These are phyloP conservation scores for Torrubiellomyces zombiae DNA, from an alignment of 2,329 filamentous ascomycete genomes.

Conservation along the genomic window DNA sequence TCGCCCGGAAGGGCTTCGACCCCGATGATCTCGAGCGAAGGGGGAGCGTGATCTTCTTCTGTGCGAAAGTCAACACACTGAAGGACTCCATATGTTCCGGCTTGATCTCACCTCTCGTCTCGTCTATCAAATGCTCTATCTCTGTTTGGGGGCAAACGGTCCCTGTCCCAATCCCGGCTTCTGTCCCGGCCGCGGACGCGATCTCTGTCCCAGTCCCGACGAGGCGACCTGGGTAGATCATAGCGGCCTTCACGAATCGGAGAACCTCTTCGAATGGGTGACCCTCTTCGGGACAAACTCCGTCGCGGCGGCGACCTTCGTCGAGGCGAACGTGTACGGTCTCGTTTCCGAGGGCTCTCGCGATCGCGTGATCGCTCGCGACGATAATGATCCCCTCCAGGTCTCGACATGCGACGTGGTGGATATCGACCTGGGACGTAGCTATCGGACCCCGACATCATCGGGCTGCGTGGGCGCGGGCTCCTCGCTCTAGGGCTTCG, in stretches of 20 bases:
- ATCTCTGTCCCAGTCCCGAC: slow-evolving; percentile 18
- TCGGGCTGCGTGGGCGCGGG: slow-evolving; percentile 19
- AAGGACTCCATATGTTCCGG: background rate
- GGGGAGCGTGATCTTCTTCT: slow-evolving; percentile 40
- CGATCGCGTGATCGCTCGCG: slow-evolving; percentile 24
- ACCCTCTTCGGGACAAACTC: slow-evolving; percentile 19
- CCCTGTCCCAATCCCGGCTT: slow-evolving; percentile 14
- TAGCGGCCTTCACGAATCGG: slow-evolving; percentile 19
- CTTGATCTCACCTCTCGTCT: slow-evolving; percentile 20
- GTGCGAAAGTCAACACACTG: slow-evolving; percentile 7
- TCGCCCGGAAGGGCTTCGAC: slow-evolving; percentile 14
- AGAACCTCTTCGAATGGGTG: slow-evolving; percentile 18
- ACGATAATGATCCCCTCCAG: slow-evolving; percentile 23
- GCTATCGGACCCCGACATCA: slow-evolving; percentile 24
- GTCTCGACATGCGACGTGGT: slow-evolving; percentile 24
- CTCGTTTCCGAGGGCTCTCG: slow-evolving; percentile 19
- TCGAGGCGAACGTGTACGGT: slow-evolving; percentile 19
- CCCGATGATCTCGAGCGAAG: slow-evolving; percentile 27
- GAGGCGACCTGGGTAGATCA: slow-evolving; percentile 21
- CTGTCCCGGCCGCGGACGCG: slow-evolving; percentile 16
- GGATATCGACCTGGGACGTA: slow-evolving; percentile 28
- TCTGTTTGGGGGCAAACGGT: slow-evolving; percentile 13
- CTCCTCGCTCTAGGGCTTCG: slow-evolving; percentile 22
- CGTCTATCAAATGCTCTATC: slow-evolving; percentile 22
- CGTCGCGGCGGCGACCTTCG: slow-evolving; percentile 22